Percentiles rank a stretch among this genome's conserved stretches.
These are phyloP conservation scores for Rhizopus arrhizus DNA, from an alignment of 371 early-diverging fungal genomes.

Conservation along the genomic window DNA sequence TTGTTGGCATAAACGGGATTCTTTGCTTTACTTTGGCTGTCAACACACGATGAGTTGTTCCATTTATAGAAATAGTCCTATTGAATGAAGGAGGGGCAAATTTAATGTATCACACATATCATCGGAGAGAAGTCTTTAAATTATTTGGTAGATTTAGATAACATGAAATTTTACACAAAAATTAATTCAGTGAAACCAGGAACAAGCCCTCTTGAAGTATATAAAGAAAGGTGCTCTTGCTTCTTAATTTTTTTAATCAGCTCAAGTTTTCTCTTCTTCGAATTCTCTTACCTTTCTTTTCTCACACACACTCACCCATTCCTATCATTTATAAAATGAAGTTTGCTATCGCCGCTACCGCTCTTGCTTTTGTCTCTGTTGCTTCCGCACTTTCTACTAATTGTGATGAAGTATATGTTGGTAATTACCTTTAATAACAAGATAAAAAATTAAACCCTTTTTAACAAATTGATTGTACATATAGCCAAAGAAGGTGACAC, in stretches of 20 bases:
- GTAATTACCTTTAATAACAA: slow-evolving; percentile 12
- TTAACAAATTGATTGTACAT: background rate
- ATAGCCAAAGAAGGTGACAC: slow-evolving; percentile 24
- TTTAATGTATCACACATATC: background rate
- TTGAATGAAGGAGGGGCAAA: background rate
- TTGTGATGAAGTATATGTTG: slow-evolving; percentile 20
- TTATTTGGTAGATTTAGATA: background rate
- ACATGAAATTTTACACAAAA: background rate
- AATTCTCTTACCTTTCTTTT: slow-evolving; percentile 4
- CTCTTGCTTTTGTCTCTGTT: slow-evolving; percentile 22
- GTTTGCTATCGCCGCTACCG: slow-evolving; percentile 28
- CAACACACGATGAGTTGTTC: background rate
- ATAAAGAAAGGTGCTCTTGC: background rate
- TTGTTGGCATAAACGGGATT: no score
- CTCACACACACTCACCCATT: slow-evolving; percentile 21
- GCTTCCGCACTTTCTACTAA: slow-evolving; percentile 16
- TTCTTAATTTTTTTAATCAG: background rate
- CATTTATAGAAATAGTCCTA: background rate
- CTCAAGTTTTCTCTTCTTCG: background rate
- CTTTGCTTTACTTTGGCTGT: background rate
- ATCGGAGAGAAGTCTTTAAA: background rate
- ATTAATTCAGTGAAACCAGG: slow-evolving; percentile 6
- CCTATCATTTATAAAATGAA: slow-evolving; percentile 36
- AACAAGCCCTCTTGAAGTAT: background rate
- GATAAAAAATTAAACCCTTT: background rate